A percentile compares a stretch with the other conserved stretches of the same genome.
Evolutionary conservation across 73 alveolate species (phyloP).

Genomic region (Paramecium sonneborni): DNA sequence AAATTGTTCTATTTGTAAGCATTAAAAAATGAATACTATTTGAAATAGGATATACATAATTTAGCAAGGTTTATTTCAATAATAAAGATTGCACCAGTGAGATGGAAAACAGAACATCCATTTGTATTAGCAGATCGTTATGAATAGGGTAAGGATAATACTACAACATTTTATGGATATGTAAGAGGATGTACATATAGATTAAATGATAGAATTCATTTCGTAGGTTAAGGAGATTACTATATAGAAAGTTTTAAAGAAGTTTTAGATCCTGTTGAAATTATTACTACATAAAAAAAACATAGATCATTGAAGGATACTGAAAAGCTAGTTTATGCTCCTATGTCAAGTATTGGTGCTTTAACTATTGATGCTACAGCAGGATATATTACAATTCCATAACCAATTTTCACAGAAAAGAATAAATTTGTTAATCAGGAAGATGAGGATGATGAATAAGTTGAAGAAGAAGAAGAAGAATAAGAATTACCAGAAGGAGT

Average conservation of each 20-base stretch:
- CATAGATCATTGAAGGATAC: conserved; percentile 93
- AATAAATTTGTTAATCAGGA: conserved; percentile 67
- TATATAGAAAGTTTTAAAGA: conserved; percentile 48
- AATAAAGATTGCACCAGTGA: conserved; percentile 70
- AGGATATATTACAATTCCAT: conserved; percentile 97
- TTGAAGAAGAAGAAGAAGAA: conserved; percentile 60
- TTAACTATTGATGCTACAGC: conserved; percentile 91
- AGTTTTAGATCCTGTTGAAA: conserved; percentile 67
- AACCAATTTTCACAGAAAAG: conserved; percentile 93
- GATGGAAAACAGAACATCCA: conserved; percentile 85
- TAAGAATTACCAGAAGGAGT: conserved; percentile 76
- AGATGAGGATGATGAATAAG: conserved; percentile 60
- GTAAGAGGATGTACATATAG: conserved; percentile 92
- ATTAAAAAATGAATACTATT: conserved; percentile 85
- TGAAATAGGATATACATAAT: conserved; percentile 88
- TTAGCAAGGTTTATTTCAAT: conserved; percentile 91
- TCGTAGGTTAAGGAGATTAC: conserved; percentile 69
- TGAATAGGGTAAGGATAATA: conserved; percentile 71
- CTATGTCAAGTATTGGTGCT: conserved; percentile 92
- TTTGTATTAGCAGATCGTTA: conserved; percentile 86
- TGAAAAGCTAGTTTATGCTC: conserved; percentile 96
- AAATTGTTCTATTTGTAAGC: conserved; percentile 98
- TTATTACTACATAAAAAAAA: conserved; percentile 78
- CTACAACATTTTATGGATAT: conserved; percentile 88
- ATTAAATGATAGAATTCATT: conserved; percentile 70